Evolutionary conservation across 2,329 filamentous ascomycete genomes (phyloP), one percentile per base, ranked within the genome.

Genomic region (Hymenoscyphus scutula): DNA sequence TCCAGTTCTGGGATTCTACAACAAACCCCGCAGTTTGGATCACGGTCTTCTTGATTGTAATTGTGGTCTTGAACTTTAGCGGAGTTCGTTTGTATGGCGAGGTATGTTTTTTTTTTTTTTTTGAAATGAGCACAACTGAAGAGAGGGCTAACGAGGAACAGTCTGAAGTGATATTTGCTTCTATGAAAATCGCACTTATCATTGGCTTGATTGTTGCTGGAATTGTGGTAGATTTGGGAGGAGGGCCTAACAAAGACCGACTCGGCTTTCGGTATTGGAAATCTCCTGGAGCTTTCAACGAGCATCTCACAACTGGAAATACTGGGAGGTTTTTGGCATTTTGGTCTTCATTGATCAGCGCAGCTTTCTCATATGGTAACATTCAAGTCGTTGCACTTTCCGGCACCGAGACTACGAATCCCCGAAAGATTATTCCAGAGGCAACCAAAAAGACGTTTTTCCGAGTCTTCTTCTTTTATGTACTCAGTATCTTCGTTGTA

Each of bases 361-460:
- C 78, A 0, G 79, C 79, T 0, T 82, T 81, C 71, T 76, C 77
- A 3, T 82, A 79, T n/a, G 79, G 79, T 11, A 81, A 81, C n/a
- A 77, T 76, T 27, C 77, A 79, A 67, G 70, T 77, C 61, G 76
- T 78, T 32, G 76, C 76, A 23, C 73, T 78, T 37, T 76, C 76
- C 76, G 88, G 89, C 1, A 88, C 87, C 23, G 89, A 92, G 74
- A 83, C 89, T 0, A 83, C 89, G 69, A 89, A 91, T 68, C 89
- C 89, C 0, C 84, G 89, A 15, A 77, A 77, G 25, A 83, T 88
- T 27, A 84, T 95, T 75, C 90, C 90, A 0, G 85, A 83, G 48
- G 90, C 90, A 1, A 92, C 86, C 75, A 91, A 91, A 64, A 86
- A 88, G 56, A 89, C 92, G 1, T 92, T 93, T 74, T 92, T 90